Percentiles rank a stretch among this genome's conserved stretches.
phyloP scores from a whole-genome alignment of 176 grass and related monocot species.

The Chrysopogon serrulatus region DNA sequence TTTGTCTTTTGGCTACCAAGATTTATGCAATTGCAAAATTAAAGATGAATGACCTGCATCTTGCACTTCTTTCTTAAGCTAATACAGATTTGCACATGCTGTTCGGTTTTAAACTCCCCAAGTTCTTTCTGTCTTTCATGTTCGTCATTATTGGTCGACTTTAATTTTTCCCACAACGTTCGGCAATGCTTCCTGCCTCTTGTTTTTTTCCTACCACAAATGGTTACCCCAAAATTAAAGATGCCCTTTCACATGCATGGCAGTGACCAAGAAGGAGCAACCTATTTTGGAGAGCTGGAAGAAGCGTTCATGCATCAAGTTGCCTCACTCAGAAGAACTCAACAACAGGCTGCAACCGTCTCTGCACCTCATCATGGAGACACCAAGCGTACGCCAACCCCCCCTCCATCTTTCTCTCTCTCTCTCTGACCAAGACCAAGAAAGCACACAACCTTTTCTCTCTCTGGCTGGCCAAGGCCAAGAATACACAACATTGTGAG shows the following conservation, averaged over 20 bases:
- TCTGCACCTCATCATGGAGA: constrained; percentile 46
- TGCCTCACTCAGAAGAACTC: constrained; percentile 37
- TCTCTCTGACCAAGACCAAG: constrained; percentile 13
- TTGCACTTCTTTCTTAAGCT: background rate
- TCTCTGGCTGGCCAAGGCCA: constrained; percentile 9
- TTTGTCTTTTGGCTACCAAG: background rate
- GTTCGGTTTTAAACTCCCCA: background rate
- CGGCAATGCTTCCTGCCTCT: constrained; percentile 5
- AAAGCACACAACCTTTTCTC: constrained; percentile 28
- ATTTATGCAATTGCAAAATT: background rate
- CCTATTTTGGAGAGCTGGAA: constrained; percentile 81
- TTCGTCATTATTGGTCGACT: background rate
- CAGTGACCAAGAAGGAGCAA: constrained; percentile 63
- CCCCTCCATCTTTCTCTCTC: constrained; percentile 14
- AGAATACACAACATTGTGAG: constrained; percentile 27
- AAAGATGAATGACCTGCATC: background rate
- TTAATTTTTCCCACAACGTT: constrained; percentile 8
- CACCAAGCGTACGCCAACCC: constrained; percentile 37
- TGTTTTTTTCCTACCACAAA: background rate
- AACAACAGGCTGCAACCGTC: constrained; percentile 41
- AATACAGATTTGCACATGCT: background rate
- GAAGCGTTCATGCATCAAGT: constrained; percentile 80
- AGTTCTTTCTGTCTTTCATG: background rate
- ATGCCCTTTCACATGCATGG: background rate
- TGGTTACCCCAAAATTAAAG: background rate